These are phyloP conservation scores for Wallacemonas rigidus DNA, from an alignment of 208 protist genomes.

Conservation along the genomic window DNA sequence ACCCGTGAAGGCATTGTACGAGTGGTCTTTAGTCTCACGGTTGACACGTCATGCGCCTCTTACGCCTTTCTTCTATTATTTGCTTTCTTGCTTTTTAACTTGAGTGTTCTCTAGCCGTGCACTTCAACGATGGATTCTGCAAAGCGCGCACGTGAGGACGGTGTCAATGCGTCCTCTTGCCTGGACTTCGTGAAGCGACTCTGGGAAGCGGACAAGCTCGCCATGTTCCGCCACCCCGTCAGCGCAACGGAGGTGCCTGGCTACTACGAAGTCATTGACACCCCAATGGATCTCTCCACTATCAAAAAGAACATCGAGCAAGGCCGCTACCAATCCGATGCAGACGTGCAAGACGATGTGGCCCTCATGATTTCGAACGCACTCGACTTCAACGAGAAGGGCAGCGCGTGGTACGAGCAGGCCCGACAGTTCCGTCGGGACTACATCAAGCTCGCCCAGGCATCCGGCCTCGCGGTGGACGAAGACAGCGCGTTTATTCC, in stretches of 20 bases:
- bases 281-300: slow-evolving; percentile 82
- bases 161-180: slow-evolving; percentile 59
- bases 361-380: slow-evolving; percentile 89
- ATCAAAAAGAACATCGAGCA: slow-evolving; percentile 68
- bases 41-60: neutral
- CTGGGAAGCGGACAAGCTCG: slow-evolving; percentile 75
- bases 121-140: slow-evolving; percentile 18
- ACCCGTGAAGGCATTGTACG: no score
- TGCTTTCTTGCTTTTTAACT: no score
- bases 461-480: slow-evolving; percentile 60
- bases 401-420: slow-evolving; percentile 57
- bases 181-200: slow-evolving; percentile 68
- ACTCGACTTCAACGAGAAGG: slow-evolving; percentile 82
- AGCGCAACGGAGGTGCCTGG: slow-evolving; percentile 73
- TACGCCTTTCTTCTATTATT: neutral
- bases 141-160: slow-evolving; percentile 38
- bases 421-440: slow-evolving; percentile 61
- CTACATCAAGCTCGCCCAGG: slow-evolving; percentile 48
- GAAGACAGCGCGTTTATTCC: slow-evolving; percentile 83
- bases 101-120: neutral
- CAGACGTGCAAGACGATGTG: slow-evolving; percentile 78
- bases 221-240: slow-evolving; percentile 90
- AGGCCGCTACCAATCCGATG: slow-evolving; percentile 62
- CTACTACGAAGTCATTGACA: slow-evolving; percentile 67
- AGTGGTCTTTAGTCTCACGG: neutral